phyloP scores from a whole-genome alignment of 2,329 filamentous ascomycete species.

The Talaromyces albobiverticillius region DNA sequence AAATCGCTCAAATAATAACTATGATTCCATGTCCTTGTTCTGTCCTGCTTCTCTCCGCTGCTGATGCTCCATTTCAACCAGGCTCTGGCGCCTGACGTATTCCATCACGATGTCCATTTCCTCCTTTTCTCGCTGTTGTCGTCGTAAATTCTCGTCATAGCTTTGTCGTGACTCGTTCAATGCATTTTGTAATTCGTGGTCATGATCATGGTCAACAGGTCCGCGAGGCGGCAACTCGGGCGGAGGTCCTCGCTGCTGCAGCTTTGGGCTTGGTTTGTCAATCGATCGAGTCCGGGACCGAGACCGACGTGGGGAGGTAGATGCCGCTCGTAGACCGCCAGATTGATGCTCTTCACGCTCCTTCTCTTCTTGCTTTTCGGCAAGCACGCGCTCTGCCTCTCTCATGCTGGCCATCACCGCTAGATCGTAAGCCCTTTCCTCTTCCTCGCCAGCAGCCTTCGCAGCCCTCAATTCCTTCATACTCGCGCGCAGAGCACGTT shows the following conservation, averaged over 20 bases:
- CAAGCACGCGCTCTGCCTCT: constrained; percentile 35
- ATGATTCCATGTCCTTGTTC: not conserved
- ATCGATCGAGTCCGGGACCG: not conserved
- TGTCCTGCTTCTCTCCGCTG: not conserved
- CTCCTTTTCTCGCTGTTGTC: constrained; percentile 48
- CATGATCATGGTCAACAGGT: constrained; percentile 20
- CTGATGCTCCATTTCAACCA: constrained; percentile 30
- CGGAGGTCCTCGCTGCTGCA: not conserved
- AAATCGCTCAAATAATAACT: not conserved
- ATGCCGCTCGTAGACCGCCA: not conserved
- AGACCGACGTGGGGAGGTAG: not conserved
- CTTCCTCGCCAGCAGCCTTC: constrained; percentile 33
- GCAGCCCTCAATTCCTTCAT: constrained; percentile 55
- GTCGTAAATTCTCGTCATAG: constrained; percentile 43
- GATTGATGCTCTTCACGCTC: not conserved
- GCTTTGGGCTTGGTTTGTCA: not conserved
- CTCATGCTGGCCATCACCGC: constrained; percentile 52
- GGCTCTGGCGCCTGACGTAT: constrained; percentile 73
- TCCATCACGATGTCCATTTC: constrained; percentile 74
- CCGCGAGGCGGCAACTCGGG: constrained; percentile 8
- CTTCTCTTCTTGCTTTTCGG: constrained; percentile 17
- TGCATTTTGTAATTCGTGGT: constrained; percentile 29
- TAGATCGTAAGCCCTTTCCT: constrained; percentile 47
- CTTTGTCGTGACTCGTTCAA: constrained; percentile 22
- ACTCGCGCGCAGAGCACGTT: constrained; percentile 70